Base-by-base conservation (phyloP, 371 early-diverging fungal species). In the Dinochytrium kinnereticum region DNA sequence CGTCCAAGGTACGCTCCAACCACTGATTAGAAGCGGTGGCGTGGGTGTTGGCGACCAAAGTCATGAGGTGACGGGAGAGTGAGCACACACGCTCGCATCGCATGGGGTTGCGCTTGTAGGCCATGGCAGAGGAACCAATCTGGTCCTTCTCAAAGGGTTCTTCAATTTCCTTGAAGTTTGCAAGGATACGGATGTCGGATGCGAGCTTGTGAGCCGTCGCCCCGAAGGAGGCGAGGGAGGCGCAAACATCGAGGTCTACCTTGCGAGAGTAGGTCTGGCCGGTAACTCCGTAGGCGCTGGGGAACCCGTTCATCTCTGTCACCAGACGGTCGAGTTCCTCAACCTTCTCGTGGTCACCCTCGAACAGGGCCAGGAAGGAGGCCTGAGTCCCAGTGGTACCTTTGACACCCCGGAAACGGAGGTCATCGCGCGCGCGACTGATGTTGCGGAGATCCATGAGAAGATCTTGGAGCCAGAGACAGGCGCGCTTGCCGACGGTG, bases 81-180 rank as follows among this genome's bases (percentile, higher is more conserved):
- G 95, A 91, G 88, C 98, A 97, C 39, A 95, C 93, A 76, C 99
- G 94, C 80, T 98, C 99, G 77, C 92, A 94, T 59, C 97, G 92
- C 98, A 98, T 98, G 39, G 99, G 99, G 89, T 98, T 98, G 78
- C 98, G 94, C 92, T 98, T 98, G 88, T 98, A 98, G 69, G 99
- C 98, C 99, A 98, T 98, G 66, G 99, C 99, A 39, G 96, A 96
- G 44, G 93, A 92, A 17, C 98, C 98, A 70, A 98, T 98, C 85
- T 98, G 99, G 82, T 97, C 96, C 88, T 94, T 95, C 84, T 98
- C 97, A 73, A 98, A 98, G 30, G 98, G 99, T 81, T 98, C 99
- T 84, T 98, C 98, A 59, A 98, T 89, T 81, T 98, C 98, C 90
- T 98, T 98, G 77, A 97, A 83, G 80, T 95, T 93, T 38, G 96